Evolutionary conservation across 192 early-diverging fungal genomes (phyloP).

Genomic region (Backusella macrospora): DNA sequence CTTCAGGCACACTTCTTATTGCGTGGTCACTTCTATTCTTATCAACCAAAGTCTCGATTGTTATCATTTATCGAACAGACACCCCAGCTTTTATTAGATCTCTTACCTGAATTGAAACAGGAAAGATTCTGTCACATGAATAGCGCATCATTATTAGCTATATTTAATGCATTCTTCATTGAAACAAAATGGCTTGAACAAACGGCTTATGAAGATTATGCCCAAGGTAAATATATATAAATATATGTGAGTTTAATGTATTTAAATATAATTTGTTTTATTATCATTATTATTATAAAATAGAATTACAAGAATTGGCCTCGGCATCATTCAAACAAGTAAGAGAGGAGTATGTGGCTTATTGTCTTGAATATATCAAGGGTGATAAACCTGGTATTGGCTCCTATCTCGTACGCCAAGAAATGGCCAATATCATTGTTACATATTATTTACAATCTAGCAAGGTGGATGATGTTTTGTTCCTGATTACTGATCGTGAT

Average conservation of each 20-base stretch:
- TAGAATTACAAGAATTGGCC: neutral
- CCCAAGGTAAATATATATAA: slow-evolving; percentile 38
- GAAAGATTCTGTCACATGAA: slow-evolving; percentile 54
- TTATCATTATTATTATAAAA: too few species aligned
- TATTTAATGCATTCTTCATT: slow-evolving; percentile 53
- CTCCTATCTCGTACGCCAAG: slow-evolving; percentile 45
- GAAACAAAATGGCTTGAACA: slow-evolving; percentile 40
- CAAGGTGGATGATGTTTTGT: slow-evolving; percentile 31
- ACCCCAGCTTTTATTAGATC: slow-evolving; percentile 41
- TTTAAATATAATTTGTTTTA: neutral
- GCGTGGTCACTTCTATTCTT: slow-evolving; percentile 60
- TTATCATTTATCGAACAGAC: slow-evolving; percentile 43
- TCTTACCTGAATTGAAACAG: slow-evolving; percentile 36
- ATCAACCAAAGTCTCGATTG: slow-evolving; percentile 42
- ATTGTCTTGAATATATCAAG: neutral
- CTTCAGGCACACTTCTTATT: slow-evolving; percentile 75
- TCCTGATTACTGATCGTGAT: slow-evolving; percentile 54
- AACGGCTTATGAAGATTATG: slow-evolving; percentile 21
- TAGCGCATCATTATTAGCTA: slow-evolving; percentile 50
- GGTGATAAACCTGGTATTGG: slow-evolving; percentile 26
- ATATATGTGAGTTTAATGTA: neutral
- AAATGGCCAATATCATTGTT: slow-evolving; percentile 43
- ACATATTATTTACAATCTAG: slow-evolving; percentile 24
- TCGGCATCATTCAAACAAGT: neutral
- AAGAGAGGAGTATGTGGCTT: slow-evolving; percentile 9